Conservation (phyloP, 768 basidiomycete genomes). For the Boletus edulis region DNA sequence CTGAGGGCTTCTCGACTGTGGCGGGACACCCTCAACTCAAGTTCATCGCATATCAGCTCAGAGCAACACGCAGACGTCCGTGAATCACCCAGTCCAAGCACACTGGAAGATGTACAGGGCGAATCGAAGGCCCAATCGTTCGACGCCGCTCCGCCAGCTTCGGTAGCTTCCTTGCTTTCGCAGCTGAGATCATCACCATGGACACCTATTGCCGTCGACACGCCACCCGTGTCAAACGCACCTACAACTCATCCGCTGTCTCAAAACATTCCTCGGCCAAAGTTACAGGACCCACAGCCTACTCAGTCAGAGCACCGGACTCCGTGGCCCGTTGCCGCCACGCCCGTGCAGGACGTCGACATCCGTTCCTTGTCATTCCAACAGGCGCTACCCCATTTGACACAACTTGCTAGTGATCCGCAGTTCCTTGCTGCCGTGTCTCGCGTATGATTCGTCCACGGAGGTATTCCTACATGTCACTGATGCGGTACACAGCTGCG, state of each 20-base stretch:
- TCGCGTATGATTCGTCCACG: constrained; percentile 41
- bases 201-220: constrained; percentile 9
- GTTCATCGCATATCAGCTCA: neutral
- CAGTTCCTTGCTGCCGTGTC: constrained; percentile 47
- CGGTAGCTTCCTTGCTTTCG: constrained; percentile 63
- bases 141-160: constrained; percentile 27
- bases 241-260: constrained; percentile 7
- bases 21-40: constrained; percentile 44
- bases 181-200: constrained; percentile 46
- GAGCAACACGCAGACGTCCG: constrained; percentile 1
- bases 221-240: constrained; percentile 9
- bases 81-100: constrained; percentile 4
- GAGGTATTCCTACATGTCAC: constrained; percentile 1
- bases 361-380: constrained; percentile 57
- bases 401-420: constrained; percentile 54
- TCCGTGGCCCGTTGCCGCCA: constrained; percentile 9
- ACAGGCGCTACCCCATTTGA: constrained; percentile 67
- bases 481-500: constrained; percentile 50
- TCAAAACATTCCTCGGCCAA: constrained; percentile 8
- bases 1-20: constrained; percentile 67
- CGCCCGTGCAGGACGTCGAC: constrained; percentile 40
- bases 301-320: constrained; percentile 8
- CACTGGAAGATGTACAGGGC: constrained; percentile 3
- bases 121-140: constrained; percentile 3
- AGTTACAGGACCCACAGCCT: constrained; percentile 12